Conservation (phyloP, 1,284 basidiomycete species). For the Tilletia setariae region DNA sequence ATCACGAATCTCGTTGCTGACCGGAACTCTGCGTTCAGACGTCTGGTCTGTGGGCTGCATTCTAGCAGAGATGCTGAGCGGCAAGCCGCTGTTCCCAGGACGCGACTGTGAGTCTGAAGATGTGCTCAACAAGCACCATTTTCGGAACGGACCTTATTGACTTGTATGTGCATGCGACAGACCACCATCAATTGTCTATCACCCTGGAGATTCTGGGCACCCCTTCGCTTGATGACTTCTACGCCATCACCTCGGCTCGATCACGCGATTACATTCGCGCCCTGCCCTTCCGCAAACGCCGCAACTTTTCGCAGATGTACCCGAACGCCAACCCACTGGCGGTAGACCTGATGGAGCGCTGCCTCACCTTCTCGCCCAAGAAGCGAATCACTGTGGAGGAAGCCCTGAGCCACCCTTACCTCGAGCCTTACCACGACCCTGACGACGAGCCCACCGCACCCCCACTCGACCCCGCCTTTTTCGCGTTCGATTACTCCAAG, state of each 20-base stretch:
- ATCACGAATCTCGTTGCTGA: background rate
- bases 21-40: slow-evolving; percentile 17
- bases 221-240: slow-evolving; percentile 64
- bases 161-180: background rate
- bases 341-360: slow-evolving; percentile 82
- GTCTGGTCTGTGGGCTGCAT: slow-evolving; percentile 90
- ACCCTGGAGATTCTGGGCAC: slow-evolving; percentile 64
- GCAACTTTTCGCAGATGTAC: slow-evolving; percentile 71
- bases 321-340: slow-evolving; percentile 80
- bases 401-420: slow-evolving; percentile 48
- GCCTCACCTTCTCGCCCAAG: slow-evolving; percentile 64
- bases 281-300: slow-evolving; percentile 82
- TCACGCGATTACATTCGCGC: slow-evolving; percentile 90
- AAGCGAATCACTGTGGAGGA: slow-evolving; percentile 50
- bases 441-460: slow-evolving; percentile 47
- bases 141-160: too few species aligned
- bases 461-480: slow-evolving; percentile 37
- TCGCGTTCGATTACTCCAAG: slow-evolving; percentile 46
- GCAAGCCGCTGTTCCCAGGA: slow-evolving; percentile 84
- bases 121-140: background rate
- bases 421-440: slow-evolving; percentile 47
- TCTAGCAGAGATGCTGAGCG: slow-evolving; percentile 85
- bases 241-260: slow-evolving; percentile 69
- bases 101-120: slow-evolving; percentile 40
- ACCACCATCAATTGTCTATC: slow-evolving; percentile 60